These are phyloP conservation scores for Calonectria fujianensis DNA, from an alignment of 2,329 filamentous ascomycete species.

Conservation along the genomic window DNA sequence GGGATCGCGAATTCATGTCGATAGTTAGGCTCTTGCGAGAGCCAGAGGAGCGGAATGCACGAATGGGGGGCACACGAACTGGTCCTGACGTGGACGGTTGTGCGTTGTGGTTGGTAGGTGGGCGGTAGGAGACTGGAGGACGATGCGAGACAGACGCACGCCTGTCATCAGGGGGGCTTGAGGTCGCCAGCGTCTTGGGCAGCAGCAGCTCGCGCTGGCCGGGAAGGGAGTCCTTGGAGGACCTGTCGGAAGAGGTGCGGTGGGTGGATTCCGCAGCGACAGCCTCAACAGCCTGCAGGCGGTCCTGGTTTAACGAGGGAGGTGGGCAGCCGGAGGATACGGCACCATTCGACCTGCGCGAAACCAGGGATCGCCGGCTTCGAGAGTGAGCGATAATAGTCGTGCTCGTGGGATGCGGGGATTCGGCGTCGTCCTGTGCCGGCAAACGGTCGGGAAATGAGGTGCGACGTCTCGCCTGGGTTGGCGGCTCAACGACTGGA, in stretches of 20 bases:
- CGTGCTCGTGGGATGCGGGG: constrained; percentile 51
- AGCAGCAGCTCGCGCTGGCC: constrained; percentile 69
- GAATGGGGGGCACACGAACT: constrained; percentile 72
- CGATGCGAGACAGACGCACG: constrained; percentile 62
- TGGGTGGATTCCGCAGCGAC: constrained; percentile 49
- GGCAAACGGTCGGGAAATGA: constrained; percentile 52
- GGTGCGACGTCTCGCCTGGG: constrained; percentile 52
- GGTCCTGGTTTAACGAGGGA: constrained; percentile 58
- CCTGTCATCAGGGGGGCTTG: constrained; percentile 69
- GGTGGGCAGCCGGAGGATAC: constrained; percentile 58
- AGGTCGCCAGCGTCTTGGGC: constrained; percentile 64
- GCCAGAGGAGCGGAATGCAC: constrained; percentile 74
- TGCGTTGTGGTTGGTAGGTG: constrained; percentile 58
- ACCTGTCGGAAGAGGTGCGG: constrained; percentile 46
- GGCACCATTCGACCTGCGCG: constrained; percentile 60
- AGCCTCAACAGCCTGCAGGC: constrained; percentile 57
- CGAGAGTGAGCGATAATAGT: constrained; percentile 57
- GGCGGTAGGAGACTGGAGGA: constrained; percentile 71
- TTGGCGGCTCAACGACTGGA: constrained; percentile 48
- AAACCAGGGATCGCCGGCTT: constrained; percentile 63
- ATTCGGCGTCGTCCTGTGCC: constrained; percentile 47
- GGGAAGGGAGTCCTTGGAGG: constrained; percentile 51
- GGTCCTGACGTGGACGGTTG: constrained; percentile 59
- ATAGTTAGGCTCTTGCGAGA: constrained; percentile 73
- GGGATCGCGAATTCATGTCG: constrained; percentile 71